phyloP scores from a whole-genome alignment of 2,329 filamentous ascomycete genomes.

The Thielaviopsis musarum region DNA sequence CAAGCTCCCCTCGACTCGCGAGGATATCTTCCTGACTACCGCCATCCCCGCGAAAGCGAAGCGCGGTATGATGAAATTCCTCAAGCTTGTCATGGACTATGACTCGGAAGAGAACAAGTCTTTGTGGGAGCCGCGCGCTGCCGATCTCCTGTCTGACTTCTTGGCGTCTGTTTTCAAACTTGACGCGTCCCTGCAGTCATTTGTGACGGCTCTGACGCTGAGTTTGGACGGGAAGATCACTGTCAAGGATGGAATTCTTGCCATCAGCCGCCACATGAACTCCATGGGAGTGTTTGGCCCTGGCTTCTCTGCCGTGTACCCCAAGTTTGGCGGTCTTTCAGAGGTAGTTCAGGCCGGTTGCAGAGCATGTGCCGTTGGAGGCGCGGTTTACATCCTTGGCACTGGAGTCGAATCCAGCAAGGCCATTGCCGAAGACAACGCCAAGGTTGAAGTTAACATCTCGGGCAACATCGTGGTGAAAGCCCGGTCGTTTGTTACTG shows the following conservation, averaged over 20 bases:
- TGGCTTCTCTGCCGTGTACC: conserved; percentile 76
- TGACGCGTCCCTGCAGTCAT: conserved; percentile 48
- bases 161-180: conserved; percentile 47
- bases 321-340: conserved; percentile 82
- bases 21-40: conserved; percentile 75
- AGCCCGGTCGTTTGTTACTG: conserved; percentile 35
- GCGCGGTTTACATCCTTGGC: conserved; percentile 74
- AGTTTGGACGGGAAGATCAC: conserved; percentile 48
- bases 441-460: conserved; percentile 13
- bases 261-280: conserved; percentile 61
- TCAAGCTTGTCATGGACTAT: conserved; percentile 69
- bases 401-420: conserved; percentile 38
- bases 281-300: conserved; percentile 80
- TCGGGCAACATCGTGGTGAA: conserved; percentile 29
- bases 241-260: conserved; percentile 48
- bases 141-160: conserved; percentile 39
- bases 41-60: conserved; percentile 66
- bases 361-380: conserved; percentile 78
- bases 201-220: conserved; percentile 51
- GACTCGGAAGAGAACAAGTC: conserved; percentile 38
- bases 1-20: conserved; percentile 72
- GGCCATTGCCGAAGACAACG: conserved; percentile 9
- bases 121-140: conserved; percentile 40
- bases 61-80: conserved; percentile 77
- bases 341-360: conserved; percentile 87